Percentiles rank a stretch among this genome's conserved stretches.
Evolutionary conservation across 371 early-diverging fungal genomes (phyloP).

Genomic region (Sporodiniella umbellata): DNA sequence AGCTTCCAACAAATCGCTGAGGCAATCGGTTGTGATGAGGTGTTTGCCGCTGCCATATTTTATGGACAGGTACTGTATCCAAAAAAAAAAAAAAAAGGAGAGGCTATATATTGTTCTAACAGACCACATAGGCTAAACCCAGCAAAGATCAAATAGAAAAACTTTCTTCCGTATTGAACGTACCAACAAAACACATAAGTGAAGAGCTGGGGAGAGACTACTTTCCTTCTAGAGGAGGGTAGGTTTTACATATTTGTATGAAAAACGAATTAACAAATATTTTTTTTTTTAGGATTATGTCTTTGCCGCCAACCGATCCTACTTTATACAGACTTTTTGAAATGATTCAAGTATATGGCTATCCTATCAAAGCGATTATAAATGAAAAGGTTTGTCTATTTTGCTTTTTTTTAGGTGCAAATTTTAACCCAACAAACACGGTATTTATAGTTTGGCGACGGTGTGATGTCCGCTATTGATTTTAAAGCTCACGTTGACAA

Average conservation of each 20-base stretch:
- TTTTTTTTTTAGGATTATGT: constrained; percentile 27
- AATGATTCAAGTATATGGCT: constrained; percentile 53
- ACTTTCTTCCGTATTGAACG: constrained; percentile 49
- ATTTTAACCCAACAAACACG: background rate
- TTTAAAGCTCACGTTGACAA: constrained; percentile 60
- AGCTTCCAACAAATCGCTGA: constrained; percentile 63
- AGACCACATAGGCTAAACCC: constrained; percentile 43
- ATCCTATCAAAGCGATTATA: constrained; percentile 50
- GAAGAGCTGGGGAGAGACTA: constrained; percentile 52
- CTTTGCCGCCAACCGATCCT: constrained; percentile 52
- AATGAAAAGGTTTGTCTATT: constrained; percentile 48
- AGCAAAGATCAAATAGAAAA: constrained; percentile 45
- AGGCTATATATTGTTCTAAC: background rate
- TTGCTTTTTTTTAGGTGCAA: background rate
- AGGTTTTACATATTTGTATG: too few relatives aligned
- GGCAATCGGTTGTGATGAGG: constrained; percentile 57
- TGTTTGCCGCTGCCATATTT: constrained; percentile 69
- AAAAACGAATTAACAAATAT: too few relatives aligned
- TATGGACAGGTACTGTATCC: constrained; percentile 72
- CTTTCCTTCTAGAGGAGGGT: constrained; percentile 58
- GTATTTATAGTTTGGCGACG: constrained; percentile 47
- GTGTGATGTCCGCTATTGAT: constrained; percentile 64
- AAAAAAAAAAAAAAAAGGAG: too few relatives aligned
- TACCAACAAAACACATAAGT: constrained; percentile 50
- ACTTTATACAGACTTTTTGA: constrained; percentile 55